Conservation (phyloP, 441 rosid species). For the Pelargonium myrrhifolium region DNA sequence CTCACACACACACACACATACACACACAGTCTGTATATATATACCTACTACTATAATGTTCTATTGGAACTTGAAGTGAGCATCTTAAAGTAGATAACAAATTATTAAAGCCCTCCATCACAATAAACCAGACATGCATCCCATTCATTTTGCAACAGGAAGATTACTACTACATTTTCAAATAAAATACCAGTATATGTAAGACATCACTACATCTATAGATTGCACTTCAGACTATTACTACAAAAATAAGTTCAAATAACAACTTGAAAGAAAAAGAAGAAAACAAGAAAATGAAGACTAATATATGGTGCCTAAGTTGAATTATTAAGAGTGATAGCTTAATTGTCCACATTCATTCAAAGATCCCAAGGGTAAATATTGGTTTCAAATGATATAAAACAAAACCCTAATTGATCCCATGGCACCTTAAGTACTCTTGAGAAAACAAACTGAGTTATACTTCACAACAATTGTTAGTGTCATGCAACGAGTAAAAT, state of each 20-base stretch:
- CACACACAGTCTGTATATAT: constrained; percentile 5
- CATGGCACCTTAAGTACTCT: no score
- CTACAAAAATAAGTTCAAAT: neutral
- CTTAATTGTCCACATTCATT: no score
- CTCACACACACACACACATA: no score
- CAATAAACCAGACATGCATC: constrained; percentile 3
- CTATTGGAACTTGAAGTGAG: constrained; percentile 6
- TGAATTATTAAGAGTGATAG: no score
- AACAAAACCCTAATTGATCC: no score
- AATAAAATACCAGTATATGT: neutral
- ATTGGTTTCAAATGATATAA: no score
- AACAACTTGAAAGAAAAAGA: no score
- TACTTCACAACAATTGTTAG: neutral
- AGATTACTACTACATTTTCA: neutral
- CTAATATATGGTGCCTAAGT: no score
- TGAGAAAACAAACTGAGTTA: no score
- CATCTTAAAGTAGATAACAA: neutral
- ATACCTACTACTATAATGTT: neutral
- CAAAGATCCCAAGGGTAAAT: no score
- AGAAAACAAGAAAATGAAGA: no score
- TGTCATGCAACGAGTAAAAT: neutral
- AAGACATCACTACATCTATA: neutral
- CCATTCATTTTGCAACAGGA: neutral
- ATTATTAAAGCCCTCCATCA: neutral
- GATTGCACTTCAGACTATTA: neutral